phyloP scores from a whole-genome alignment of 148 eudicot species.

The Fagopyrum esculentum region DNA sequence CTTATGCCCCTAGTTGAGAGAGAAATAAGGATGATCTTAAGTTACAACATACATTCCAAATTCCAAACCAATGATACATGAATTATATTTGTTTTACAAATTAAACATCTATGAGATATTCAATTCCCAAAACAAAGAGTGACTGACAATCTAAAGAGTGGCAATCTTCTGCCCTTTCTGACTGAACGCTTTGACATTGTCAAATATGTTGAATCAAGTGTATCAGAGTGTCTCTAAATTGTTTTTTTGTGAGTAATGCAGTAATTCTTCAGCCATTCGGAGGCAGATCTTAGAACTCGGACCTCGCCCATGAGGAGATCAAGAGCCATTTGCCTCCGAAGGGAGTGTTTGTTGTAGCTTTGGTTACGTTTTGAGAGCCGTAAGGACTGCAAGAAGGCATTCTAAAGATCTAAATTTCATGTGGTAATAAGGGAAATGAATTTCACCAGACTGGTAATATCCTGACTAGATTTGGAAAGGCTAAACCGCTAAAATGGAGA shows the following conservation, averaged over 20 bases:
- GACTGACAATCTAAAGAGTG: too few species aligned
- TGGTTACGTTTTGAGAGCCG: slow-evolving; percentile 9
- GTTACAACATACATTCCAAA: too few species aligned
- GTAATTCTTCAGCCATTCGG: slow-evolving; percentile 65
- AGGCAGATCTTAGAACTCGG: slow-evolving; percentile 57
- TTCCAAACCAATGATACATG: too few species aligned
- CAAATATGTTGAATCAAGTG: not conserved
- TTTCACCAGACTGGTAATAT: not conserved
- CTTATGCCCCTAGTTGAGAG: too few species aligned
- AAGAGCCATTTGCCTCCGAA: slow-evolving; percentile 49
- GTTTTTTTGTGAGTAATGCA: slow-evolving; percentile 21
- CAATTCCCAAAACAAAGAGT: too few species aligned
- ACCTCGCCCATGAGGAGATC: slow-evolving; percentile 72
- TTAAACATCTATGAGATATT: too few species aligned
- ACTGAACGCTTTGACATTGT: too few species aligned
- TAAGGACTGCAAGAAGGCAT: slow-evolving; percentile 21
- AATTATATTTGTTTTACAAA: too few species aligned
- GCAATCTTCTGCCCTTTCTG: too few species aligned
- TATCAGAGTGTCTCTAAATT: not conserved
- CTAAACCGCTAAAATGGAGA: not conserved
- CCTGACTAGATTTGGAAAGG: not conserved
- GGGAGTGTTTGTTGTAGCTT: slow-evolving; percentile 13
- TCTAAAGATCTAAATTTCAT: too few species aligned
- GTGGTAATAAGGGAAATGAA: too few species aligned
- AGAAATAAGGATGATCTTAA: too few species aligned